Percentiles rank a stretch among this genome's conserved stretches.
These are phyloP conservation scores for Akanthomyces muscarius DNA, from an alignment of 2,329 filamentous ascomycete species.

Conservation along the genomic window DNA sequence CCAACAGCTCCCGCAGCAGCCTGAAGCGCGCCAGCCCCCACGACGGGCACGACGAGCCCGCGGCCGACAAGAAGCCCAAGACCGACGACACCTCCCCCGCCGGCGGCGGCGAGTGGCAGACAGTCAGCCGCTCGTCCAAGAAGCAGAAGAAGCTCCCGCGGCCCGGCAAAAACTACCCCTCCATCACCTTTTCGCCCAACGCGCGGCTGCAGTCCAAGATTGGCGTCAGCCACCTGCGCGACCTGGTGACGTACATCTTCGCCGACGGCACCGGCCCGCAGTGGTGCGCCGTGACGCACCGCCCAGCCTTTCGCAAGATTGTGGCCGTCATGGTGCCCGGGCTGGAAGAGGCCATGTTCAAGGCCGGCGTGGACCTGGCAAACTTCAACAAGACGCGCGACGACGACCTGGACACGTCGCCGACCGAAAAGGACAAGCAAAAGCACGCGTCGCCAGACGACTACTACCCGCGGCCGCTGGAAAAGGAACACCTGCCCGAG, in stretches of 20 bases:
- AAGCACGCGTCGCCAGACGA: constrained; percentile 49
- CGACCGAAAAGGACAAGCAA: constrained; percentile 17
- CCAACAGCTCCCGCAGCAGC: constrained; percentile 35
- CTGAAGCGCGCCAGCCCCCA: constrained; percentile 49
- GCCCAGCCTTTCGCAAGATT: constrained; percentile 68
- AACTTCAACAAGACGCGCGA: constrained; percentile 39
- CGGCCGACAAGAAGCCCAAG: constrained; percentile 10
- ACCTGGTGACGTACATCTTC: constrained; percentile 62
- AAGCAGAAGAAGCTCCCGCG: constrained; percentile 60
- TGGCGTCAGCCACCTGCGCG: constrained; percentile 59
- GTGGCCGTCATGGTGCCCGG: constrained; percentile 91
- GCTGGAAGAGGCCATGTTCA: constrained; percentile 86
- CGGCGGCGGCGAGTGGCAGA: constrained; percentile 47
- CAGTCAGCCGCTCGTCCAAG: constrained; percentile 51
- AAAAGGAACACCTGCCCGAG: constrained; percentile 47
- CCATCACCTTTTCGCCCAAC: constrained; percentile 53
- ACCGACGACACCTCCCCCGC: constrained; percentile 28
- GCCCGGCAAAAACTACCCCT: constrained; percentile 54
- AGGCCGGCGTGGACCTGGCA: constrained; percentile 50
- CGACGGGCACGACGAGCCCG: constrained; percentile 27
- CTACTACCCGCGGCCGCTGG: constrained; percentile 54
- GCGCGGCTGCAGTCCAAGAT: constrained; percentile 59
- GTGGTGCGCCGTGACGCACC: constrained; percentile 60
- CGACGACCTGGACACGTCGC: constrained; percentile 30
- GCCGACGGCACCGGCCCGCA: constrained; percentile 62